Conservation (phyloP, 75 land plant genomes). For the Selaginella moellendorffii region DNA sequence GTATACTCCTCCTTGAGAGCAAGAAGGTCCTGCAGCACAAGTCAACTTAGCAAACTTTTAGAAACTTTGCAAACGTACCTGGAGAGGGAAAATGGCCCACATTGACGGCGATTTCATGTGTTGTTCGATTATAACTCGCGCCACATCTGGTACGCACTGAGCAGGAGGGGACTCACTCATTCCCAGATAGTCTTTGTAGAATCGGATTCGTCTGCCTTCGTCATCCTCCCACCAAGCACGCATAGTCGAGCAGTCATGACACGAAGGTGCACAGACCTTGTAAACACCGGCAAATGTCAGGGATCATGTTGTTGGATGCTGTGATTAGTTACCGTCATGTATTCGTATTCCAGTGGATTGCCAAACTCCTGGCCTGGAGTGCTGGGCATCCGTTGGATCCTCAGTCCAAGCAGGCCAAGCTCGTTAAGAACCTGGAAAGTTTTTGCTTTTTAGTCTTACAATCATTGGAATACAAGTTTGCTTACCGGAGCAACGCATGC, state of each 20-base stretch:
- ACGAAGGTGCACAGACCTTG: conserved; percentile 97
- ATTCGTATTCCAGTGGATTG: conserved; percentile 72
- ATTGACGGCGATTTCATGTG: conserved; percentile 90
- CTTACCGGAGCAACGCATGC: conserved; percentile 94
- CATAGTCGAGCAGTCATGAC: conserved; percentile 89
- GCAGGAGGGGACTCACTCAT: conserved; percentile 56
- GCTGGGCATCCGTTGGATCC: conserved; percentile 94
- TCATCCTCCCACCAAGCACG: conserved; percentile 99
- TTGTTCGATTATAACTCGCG: conserved; percentile 49
- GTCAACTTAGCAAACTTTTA: not conserved
- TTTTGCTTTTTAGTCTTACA: no score
- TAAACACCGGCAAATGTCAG: not conserved
- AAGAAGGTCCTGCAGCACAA: conserved; percentile 51
- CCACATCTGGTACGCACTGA: conserved; percentile 46
- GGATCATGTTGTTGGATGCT: no score
- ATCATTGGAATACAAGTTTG: no score
- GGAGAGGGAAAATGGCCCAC: conserved; percentile 98
- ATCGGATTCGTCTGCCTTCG: conserved; percentile 53
- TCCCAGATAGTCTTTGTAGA: conserved; percentile 38
- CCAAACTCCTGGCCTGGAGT: conserved; percentile 79
- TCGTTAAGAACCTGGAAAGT: conserved; percentile 87
- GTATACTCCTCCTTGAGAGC: conserved; percentile 84
- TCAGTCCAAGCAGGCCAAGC: conserved; percentile 79
- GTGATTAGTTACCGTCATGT: conserved; percentile 94
- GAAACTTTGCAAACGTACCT: conserved; percentile 31